These are phyloP conservation scores for Geoglossum glabrum DNA, from an alignment of 495 filamentous ascomycete genomes.

Conservation along the genomic window DNA sequence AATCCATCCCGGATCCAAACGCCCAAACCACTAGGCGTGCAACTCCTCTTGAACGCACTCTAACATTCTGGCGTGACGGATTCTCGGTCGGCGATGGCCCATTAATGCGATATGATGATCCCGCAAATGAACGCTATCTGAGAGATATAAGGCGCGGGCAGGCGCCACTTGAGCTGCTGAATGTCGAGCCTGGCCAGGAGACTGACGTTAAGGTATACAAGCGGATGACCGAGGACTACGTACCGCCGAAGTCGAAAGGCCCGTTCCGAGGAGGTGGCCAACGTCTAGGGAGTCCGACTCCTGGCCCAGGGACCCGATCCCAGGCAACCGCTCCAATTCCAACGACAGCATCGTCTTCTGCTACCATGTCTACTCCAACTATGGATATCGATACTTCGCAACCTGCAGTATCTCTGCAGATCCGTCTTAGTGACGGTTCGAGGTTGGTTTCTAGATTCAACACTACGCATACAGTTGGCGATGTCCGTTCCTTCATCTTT, in stretches of 20 bases:
- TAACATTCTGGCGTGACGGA: constrained; percentile 87
- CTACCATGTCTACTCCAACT: constrained; percentile 16
- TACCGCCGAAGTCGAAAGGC: constrained; percentile 49
- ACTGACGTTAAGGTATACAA: constrained; percentile 70
- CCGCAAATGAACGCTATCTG: constrained; percentile 60
- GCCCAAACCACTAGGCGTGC: constrained; percentile 17
- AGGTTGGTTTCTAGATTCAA: constrained; percentile 79
- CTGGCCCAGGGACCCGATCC: constrained; percentile 29
- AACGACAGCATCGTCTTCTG: constrained; percentile 17
- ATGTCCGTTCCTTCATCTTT: constrained; percentile 72
- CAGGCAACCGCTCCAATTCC: constrained; percentile 18
- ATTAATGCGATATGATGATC: constrained; percentile 77
- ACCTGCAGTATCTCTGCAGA: constrained; percentile 61
- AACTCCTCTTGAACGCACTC: constrained; percentile 37
- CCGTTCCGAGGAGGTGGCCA: constrained; percentile 66
- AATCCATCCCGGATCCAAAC: constrained; percentile 44
- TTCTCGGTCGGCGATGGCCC: constrained; percentile 90
- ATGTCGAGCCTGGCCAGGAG: constrained; percentile 64
- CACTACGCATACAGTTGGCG: constrained; percentile 70
- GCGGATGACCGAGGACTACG: constrained; percentile 70
- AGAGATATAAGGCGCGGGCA: constrained; percentile 70
- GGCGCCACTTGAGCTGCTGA: constrained; percentile 75
- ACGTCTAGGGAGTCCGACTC: constrained; percentile 80
- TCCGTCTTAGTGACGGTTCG: constrained; percentile 80
- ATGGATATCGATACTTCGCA: constrained; percentile 51